phyloP scores from a whole-genome alignment of 192 early-diverging fungal genomes.

The Spizellomyces punctatus region DNA sequence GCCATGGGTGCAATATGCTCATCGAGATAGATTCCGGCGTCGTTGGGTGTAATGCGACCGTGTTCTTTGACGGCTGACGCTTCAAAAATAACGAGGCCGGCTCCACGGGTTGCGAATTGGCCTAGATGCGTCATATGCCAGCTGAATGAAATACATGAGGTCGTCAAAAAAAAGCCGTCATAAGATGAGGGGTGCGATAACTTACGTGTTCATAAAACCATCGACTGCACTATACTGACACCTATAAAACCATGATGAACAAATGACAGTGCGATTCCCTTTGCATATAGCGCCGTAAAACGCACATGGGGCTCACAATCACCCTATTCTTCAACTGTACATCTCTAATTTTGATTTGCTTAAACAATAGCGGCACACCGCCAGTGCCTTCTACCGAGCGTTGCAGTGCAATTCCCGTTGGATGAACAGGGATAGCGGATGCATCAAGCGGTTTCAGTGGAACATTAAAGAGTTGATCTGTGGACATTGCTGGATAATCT shows the following conservation, averaged over 20 bases:
- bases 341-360: constrained; percentile 4
- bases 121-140: constrained; percentile 47
- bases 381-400: too few species aligned
- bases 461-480: too few species aligned
- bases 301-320: constrained; percentile 80
- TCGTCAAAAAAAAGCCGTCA: constrained; percentile 1
- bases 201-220: not conserved
- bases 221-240: not conserved
- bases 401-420: too few species aligned
- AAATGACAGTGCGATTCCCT: not conserved
- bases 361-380: too few species aligned
- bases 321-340: constrained; percentile 77
- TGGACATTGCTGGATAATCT: too few species aligned
- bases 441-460: too few species aligned
- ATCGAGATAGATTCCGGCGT: constrained; percentile 82
- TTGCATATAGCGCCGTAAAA: constrained; percentile 37
- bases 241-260: too few species aligned
- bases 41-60: constrained; percentile 78
- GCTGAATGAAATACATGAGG: constrained; percentile 16
- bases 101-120: constrained; percentile 75
- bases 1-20: constrained; percentile 66
- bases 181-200: too few species aligned
- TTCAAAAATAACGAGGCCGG: constrained; percentile 67
- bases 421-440: too few species aligned
- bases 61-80: constrained; percentile 29